phyloP scores from a whole-genome alignment of 305 asterid genomes.

The Fraxinus xanthoxyloides region DNA sequence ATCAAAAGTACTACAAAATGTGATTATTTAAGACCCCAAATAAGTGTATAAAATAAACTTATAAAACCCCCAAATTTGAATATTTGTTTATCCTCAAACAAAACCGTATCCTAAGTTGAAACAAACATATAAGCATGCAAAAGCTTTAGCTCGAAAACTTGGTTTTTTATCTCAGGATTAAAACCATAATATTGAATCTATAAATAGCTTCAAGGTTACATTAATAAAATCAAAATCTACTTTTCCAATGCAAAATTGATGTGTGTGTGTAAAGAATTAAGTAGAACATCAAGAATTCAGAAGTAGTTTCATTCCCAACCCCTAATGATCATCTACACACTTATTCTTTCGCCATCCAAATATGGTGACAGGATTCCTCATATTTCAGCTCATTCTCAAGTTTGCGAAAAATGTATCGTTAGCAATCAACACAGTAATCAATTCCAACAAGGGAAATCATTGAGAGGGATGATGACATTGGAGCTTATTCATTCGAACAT shows the following conservation, averaged over 20 bases:
- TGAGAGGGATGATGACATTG: not conserved
- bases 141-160: not conserved
- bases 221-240: no score
- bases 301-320: no score
- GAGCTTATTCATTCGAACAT: not conserved
- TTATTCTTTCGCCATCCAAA: no score
- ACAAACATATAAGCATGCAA: not conserved
- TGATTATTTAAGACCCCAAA: no score
- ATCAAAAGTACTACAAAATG: no score
- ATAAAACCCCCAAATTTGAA: no score
- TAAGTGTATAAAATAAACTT: not conserved
- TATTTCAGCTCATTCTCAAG: not conserved
- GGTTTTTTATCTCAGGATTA: not conserved
- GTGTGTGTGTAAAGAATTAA: not conserved
- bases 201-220: not conserved
- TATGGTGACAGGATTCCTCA: not conserved
- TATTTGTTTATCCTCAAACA: no score
- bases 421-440: not conserved
- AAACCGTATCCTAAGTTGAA: not conserved
- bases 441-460: not conserved
- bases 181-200: no score
- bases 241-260: no score
- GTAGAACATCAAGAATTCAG: not conserved
- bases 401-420: not conserved
- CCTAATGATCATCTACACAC: no score